Evolutionary conservation across 2,329 filamentous ascomycete species (phyloP).

Genomic region (Curvularia sp.): DNA sequence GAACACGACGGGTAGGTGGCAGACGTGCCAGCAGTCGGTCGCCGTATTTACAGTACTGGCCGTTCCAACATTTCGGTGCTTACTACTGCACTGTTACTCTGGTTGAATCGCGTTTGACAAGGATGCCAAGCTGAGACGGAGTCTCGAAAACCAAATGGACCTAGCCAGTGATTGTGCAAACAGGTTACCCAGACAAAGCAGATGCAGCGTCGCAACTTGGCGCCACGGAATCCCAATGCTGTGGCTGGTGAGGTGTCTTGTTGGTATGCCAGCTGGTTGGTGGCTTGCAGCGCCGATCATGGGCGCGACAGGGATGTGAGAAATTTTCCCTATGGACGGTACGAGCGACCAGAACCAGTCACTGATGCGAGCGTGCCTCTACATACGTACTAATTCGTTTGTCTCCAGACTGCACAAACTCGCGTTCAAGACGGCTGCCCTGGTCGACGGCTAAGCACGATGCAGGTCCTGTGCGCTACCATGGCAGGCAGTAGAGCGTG

Average conservation of each 20-base stretch:
- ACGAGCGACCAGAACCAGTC: background rate
- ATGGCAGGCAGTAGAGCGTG: background rate
- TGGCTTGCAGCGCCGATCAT: background rate
- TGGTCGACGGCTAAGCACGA: background rate
- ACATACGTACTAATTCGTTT: too few relatives aligned
- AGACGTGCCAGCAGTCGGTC: background rate
- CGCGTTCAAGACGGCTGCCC: background rate
- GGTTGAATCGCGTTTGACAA: slow-evolving; percentile 8
- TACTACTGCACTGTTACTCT: slow-evolving; percentile 18
- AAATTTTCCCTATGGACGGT: background rate
- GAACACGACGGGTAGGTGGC: background rate
- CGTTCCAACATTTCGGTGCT: slow-evolving; percentile 30
- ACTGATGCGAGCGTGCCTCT: too few relatives aligned
- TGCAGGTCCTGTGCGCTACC: background rate
- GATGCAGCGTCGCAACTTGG: too few relatives aligned
- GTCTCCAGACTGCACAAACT: background rate
- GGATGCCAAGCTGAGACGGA: slow-evolving; percentile 9
- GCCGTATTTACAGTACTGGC: too few relatives aligned
- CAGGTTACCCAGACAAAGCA: too few relatives aligned
- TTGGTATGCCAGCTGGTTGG: background rate
- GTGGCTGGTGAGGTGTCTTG: slow-evolving; percentile 10
- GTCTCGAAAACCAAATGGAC: background rate
- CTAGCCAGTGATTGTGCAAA: background rate
- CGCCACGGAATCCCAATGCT: background rate
- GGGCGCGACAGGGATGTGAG: background rate